phyloP scores from a whole-genome alignment of 805 yeast species.

The Candida nitratophila region DNA sequence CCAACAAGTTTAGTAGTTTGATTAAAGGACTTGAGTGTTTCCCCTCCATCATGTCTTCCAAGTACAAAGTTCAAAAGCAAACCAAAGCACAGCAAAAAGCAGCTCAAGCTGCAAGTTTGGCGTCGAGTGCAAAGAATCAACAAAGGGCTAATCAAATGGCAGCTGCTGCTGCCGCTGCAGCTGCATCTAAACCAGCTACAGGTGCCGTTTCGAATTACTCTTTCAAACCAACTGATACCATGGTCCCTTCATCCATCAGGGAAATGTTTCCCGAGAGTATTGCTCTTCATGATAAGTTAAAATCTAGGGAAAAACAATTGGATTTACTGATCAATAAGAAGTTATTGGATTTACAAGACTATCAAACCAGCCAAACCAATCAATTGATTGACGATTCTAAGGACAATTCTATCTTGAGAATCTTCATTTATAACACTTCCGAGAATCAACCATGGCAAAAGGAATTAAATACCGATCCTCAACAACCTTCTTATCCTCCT shows the following conservation, averaged over 20 bases:
- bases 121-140: conserved; percentile 1
- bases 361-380: conserved; percentile 40
- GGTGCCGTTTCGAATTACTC: conserved; percentile 11
- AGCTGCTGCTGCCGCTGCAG: conserved; percentile 1
- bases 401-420: conserved; percentile 60
- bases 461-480: conserved; percentile 10
- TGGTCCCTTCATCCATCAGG: conserved; percentile 23
- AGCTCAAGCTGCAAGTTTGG: not conserved
- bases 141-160: not conserved
- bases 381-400: conserved; percentile 30
- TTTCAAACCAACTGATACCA: conserved; percentile 28
- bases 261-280: conserved; percentile 39
- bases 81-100: conserved; percentile 1
- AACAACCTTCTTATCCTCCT: conserved; percentile 22
- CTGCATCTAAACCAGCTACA: conserved; percentile 5
- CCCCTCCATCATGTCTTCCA: conserved; percentile 3
- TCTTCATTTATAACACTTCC: conserved; percentile 74
- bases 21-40: too few species aligned
- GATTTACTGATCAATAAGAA: conserved; percentile 81
- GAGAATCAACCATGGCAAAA: conserved; percentile 88
- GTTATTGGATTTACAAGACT: conserved; percentile 76
- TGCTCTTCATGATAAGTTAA: conserved; percentile 59
- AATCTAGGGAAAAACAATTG: conserved; percentile 73
- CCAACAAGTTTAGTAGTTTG: too few species aligned
- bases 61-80: conserved; percentile 1